Percentiles rank a stretch among this genome's conserved stretches.
Conservation (phyloP, 2,329 filamentous ascomycete species). For the Penicillium sp. region DNA sequence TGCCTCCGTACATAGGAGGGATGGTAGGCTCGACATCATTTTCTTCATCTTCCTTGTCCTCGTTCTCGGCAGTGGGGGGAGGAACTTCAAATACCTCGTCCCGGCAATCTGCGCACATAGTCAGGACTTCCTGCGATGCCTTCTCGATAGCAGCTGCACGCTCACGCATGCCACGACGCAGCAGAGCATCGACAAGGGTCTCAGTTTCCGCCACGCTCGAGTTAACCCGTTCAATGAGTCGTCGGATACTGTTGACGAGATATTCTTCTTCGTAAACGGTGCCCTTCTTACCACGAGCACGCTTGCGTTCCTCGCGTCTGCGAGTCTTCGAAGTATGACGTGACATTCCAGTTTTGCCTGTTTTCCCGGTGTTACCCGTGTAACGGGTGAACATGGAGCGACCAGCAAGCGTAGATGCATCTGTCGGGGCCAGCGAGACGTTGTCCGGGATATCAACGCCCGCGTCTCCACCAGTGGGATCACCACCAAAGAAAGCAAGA, state of each 20-base stretch:
- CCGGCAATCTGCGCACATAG: constrained; percentile 58
- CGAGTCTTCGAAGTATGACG: constrained; percentile 81
- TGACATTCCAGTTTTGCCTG: constrained; percentile 35
- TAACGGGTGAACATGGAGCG: constrained; percentile 90
- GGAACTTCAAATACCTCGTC: constrained; percentile 57
- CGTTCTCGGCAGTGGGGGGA: constrained; percentile 5
- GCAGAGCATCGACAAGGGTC: constrained; percentile 64
- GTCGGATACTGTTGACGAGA: constrained; percentile 73
- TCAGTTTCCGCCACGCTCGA: constrained; percentile 62
- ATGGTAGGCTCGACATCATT: constrained; percentile 21
- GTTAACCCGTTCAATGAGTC: constrained; percentile 76
- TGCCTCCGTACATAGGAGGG: constrained; percentile 11
- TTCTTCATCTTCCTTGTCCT: constrained; percentile 18
- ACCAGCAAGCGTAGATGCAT: constrained; percentile 64
- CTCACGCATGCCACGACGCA: constrained; percentile 78
- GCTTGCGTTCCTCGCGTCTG: constrained; percentile 83
- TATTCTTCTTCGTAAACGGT: constrained; percentile 98
- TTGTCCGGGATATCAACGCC: constrained; percentile 77
- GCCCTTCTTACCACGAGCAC: constrained; percentile 86
- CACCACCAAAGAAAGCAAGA: constrained; percentile 77
- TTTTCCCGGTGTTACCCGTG: constrained; percentile 73
- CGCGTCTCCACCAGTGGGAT: constrained; percentile 47
- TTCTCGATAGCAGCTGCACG: constrained; percentile 68
- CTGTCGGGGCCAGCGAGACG: constrained; percentile 78
- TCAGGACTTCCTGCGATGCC: constrained; percentile 64